phyloP scores from a whole-genome alignment of 257 asterid genomes.

The Ophiorrhiza pumila region DNA sequence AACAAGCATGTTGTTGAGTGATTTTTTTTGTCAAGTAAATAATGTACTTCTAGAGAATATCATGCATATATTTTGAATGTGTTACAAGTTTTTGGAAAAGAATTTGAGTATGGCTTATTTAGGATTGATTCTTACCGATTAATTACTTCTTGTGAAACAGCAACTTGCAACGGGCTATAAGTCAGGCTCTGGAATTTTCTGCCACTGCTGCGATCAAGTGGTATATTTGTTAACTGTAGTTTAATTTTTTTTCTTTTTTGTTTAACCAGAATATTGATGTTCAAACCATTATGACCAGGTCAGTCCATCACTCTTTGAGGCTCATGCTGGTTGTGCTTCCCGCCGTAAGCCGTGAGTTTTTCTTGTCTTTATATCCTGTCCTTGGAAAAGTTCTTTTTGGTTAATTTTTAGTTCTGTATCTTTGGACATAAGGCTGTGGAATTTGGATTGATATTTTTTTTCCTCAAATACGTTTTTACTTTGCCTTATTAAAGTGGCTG shows the following conservation, averaged over 20 bases:
- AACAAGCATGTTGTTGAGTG: background rate
- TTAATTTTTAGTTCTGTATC: background rate
- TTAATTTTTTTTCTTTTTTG: background rate
- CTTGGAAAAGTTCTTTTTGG: background rate
- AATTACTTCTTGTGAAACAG: slow-evolving; percentile 44
- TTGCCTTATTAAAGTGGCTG: background rate
- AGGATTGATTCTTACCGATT: slow-evolving; percentile 12
- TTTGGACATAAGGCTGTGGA: background rate
- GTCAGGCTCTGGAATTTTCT: slow-evolving; percentile 63
- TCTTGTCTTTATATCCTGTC: background rate
- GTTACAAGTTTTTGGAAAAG: background rate
- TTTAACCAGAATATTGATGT: slow-evolving; percentile 21
- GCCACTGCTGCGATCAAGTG: slow-evolving; percentile 64
- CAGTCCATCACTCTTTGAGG: slow-evolving; percentile 90
- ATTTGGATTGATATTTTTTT: no score
- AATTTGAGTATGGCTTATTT: slow-evolving; percentile 5
- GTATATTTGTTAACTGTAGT: slow-evolving; percentile 34
- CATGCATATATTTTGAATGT: background rate
- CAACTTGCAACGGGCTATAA: slow-evolving; percentile 57
- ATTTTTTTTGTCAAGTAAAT: background rate
- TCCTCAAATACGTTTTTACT: no score
- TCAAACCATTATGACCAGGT: slow-evolving; percentile 48
- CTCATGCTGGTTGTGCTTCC: slow-evolving; percentile 88
- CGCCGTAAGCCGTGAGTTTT: slow-evolving; percentile 91
- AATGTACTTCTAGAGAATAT: background rate